Evolutionary conservation across 306 rosid genomes (phyloP), one percentile per base, ranked within the genome.

Genomic region (Castanea mollissima): DNA sequence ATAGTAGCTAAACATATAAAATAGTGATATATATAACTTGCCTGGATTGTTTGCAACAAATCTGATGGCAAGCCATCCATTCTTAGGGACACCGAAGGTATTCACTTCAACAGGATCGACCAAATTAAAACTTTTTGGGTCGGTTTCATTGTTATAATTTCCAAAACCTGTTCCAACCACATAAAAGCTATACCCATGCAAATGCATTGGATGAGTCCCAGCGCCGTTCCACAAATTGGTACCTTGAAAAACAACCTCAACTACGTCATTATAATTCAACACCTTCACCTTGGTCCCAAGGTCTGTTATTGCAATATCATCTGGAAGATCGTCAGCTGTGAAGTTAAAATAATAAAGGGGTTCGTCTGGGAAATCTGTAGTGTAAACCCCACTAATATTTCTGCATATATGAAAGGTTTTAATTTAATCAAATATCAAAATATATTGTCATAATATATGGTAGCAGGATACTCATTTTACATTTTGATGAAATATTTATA

Each of bases 21-120:
- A 63, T 25, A 5, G 46, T 41, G 11, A 41, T 2, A 19, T 1
- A 16, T 1, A 15, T 4, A 63, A 63, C 15, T 1, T 78, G 79
- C 86, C 86, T 1, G 86, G 86, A 54, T 83, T 83, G 21, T 79
- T 71, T 14, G 86, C 86, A 65, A 11, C 21, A 41, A 41, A 41
- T 41, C 46, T 41, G 46, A 41, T 41, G 46, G 46, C 46, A 41
- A 41, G 46, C 46, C 71, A 65, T 20, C 86, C 86, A 58, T 79
- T 83, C 70, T 41, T 83, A 31, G 86, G 86, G 52, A 83, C 77
- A 23, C 46, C 73, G 16, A 83, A 0, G 35, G 86, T 83, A 63
- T 79, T 83, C 2, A 68, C 62, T 52, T 69, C 76, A 0, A 83
- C 83, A 11, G 86, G 86, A 79, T 83, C 86, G 52, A 79, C 76